Conservation (phyloP, 1,284 basidiomycete species). For the Coriolopsis trogii region DNA sequence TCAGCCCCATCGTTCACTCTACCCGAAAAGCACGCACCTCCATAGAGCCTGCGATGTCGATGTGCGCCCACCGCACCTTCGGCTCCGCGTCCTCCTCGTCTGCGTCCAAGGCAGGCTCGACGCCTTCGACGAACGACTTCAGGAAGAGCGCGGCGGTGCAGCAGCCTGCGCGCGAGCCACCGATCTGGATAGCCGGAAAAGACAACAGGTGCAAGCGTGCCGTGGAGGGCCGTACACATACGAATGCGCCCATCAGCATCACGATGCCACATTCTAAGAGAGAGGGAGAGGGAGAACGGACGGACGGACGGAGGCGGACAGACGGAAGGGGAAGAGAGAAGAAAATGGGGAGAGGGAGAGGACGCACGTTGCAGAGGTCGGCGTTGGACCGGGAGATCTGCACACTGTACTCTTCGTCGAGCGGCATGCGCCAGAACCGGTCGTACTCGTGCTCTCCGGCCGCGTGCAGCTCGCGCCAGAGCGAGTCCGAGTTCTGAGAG, state of each 20-base stretch:
- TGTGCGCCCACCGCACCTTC: conserved; percentile 74
- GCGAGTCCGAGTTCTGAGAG: conserved; percentile 63
- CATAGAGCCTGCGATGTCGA: conserved; percentile 88
- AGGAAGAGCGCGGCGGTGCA: conserved; percentile 90
- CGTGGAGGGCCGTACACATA: too few species aligned
- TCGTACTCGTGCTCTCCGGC: conserved; percentile 80
- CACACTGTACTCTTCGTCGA: conserved; percentile 78
- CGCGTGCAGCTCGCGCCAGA: conserved; percentile 73
- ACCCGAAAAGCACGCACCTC: conserved; percentile 44
- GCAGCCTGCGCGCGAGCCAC: conserved; percentile 74
- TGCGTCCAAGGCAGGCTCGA: conserved; percentile 58
- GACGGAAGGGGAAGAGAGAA: not conserved
- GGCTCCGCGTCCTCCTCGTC: conserved; percentile 50
- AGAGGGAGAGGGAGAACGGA: too few species aligned
- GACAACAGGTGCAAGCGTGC: not conserved
- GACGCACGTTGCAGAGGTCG: conserved; percentile 79
- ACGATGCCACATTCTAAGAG: too few species aligned
- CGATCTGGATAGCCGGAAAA: conserved; percentile 47
- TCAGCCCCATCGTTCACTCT: not conserved
- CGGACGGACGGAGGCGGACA: conserved; percentile 13
- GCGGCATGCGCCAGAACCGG: conserved; percentile 84
- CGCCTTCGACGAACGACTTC: conserved; percentile 79
- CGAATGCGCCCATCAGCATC: too few species aligned
- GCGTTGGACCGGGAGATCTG: conserved; percentile 82
- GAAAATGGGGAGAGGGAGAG: not conserved